Evolutionary conservation across 192 early-diverging fungal genomes (phyloP).

Genomic region (Allomyces macrogynus): DNA sequence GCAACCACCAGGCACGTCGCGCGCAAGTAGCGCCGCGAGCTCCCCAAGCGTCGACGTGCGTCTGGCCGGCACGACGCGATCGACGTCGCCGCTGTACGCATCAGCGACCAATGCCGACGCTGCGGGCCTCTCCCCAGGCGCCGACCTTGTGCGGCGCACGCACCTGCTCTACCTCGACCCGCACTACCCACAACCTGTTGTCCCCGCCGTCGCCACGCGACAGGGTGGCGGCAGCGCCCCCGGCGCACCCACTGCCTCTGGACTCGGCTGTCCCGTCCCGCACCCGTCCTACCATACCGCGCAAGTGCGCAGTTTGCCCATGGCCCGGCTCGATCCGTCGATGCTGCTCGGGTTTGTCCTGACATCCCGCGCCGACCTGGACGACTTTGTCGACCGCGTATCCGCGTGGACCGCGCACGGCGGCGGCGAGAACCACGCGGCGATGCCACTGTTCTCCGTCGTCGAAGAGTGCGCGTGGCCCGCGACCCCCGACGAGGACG

Average conservation of each 20-base stretch:
- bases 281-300: constrained; percentile 21
- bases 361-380: constrained; percentile 17
- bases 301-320: constrained; percentile 20
- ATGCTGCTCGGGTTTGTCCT: constrained; percentile 28
- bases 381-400: constrained; percentile 20
- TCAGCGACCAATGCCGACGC: no score
- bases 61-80: no score
- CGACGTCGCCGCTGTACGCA: no score
- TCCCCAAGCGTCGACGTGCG: no score
- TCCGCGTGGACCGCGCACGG: constrained; percentile 3
- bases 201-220: constrained; percentile 11
- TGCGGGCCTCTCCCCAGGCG: no score
- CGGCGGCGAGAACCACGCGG: background rate
- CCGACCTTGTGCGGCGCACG: constrained; percentile 12
- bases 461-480: background rate
- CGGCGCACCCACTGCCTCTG: constrained; percentile 4
- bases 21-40: no score
- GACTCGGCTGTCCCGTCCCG: constrained; percentile 18
- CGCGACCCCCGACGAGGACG: no score
- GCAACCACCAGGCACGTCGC: no score
- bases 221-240: constrained; percentile 3
- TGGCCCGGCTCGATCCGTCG: constrained; percentile 22
- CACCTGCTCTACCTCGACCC: constrained; percentile 26
- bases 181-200: constrained; percentile 20
- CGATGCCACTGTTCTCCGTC: background rate